These are phyloP conservation scores for Thymus quinquecostatus DNA, from an alignment of 257 asterid genomes.

Conservation along the genomic window DNA sequence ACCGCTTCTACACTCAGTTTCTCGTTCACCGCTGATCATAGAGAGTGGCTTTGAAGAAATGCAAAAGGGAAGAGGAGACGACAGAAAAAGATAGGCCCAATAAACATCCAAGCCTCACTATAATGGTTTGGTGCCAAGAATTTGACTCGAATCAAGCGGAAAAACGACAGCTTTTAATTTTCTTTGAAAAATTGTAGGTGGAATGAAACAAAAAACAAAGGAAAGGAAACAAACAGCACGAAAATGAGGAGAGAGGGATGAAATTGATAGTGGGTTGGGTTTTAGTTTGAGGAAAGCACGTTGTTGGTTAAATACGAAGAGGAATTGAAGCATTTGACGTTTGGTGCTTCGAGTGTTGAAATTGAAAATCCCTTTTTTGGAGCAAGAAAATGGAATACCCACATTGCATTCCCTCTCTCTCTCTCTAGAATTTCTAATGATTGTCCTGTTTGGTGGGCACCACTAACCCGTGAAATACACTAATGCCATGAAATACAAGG, in stretches of 20 bases:
- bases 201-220: constrained; percentile 4
- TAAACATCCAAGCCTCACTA: constrained; percentile 28
- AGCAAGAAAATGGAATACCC: constrained; percentile 2
- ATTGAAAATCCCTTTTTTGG: constrained; percentile 27
- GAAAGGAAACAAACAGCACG: constrained; percentile 21
- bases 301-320: constrained; percentile 16
- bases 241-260: constrained; percentile 17
- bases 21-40: constrained; percentile 44
- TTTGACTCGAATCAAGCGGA: constrained; percentile 43
- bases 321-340: constrained; percentile 33
- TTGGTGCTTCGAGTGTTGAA: constrained; percentile 18
- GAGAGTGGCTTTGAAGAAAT: constrained; percentile 42
- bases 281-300: constrained; percentile 28
- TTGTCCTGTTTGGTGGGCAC: constrained; percentile 59
- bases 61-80: constrained; percentile 25
- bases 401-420: constrained; percentile 25
- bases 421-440: constrained; percentile 51
- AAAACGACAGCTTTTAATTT: constrained; percentile 32
- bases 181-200: constrained; percentile 29
- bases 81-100: constrained; percentile 32
- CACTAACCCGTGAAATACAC: constrained; percentile 41
- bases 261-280: no score
- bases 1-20: constrained; percentile 26
- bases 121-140: constrained; percentile 47
- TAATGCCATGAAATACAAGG: constrained; percentile 27